Evolutionary conservation across 2,329 filamentous ascomycete species (phyloP), one percentile per base, ranked within the genome.

Genomic region (Rhinocladiella mackenziei): DNA sequence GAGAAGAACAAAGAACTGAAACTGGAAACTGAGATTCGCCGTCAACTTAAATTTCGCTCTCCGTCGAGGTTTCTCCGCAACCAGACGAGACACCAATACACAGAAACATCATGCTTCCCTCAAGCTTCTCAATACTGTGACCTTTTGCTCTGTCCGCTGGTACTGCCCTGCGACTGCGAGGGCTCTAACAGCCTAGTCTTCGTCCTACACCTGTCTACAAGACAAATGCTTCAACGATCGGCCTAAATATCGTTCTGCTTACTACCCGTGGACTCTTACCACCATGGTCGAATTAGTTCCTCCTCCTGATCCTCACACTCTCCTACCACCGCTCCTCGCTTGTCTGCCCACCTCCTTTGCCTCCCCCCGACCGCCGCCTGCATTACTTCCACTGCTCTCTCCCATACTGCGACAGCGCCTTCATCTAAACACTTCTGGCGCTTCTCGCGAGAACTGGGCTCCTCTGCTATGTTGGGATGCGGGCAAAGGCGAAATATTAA

Each of bases 371-470:
- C 77, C 79, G 23, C 79, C 80, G 3, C 78, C 79, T 37, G 76
- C 74, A 19, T 65, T 83, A 8, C 68, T 82, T 2, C 75, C 77
- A 23, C 70, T 82, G 2, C 69, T 83, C 13, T 78, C 79, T 7
- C 80, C 80, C 6, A 78, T 82, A 32, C 71, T 83, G 2, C 76
- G 78, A 47, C 80, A 83, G 62, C 68, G 78, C 38, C 67, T 83
- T 2, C 72, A 77, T 54, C 71, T 80, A 46, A 68, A 82, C 37
- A 71, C 72, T 17, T 67, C 70, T 0, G 61, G 65, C 3, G 57
- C 66, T 20, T 56, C 66, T 7, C 64, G 64, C 4, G 70, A 73
- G 26, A 73, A 74, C 48, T 83, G 80, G 80, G 64, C 83, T 1
- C 67, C 70, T 2, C 62, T 82, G 23, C 66, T 83, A 8, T 78